Percentiles rank a stretch among this genome's conserved stretches.
These are phyloP conservation scores for Apiospora arundinis DNA, from an alignment of 2,329 filamentous ascomycete genomes.

Conservation along the genomic window DNA sequence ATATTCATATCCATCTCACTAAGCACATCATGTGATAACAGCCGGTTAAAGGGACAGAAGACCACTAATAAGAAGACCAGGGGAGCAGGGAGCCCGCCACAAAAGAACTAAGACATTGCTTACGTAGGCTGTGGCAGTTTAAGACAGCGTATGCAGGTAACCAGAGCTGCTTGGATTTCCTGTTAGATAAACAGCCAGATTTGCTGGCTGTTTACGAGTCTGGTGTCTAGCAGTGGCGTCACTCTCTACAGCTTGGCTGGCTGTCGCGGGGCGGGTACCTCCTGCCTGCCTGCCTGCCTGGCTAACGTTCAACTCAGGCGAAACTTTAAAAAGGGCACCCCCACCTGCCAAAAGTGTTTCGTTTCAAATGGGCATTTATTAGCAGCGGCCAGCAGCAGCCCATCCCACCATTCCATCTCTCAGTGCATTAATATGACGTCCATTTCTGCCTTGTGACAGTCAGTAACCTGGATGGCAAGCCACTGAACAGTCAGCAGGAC, in stretches of 20 bases:
- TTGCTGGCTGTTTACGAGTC: background rate
- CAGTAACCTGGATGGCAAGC: background rate
- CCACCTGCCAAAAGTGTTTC: constrained; percentile 11
- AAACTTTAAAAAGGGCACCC: constrained; percentile 6
- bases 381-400: background rate
- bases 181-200: background rate
- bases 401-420: background rate
- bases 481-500: background rate
- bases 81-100: too few species aligned
- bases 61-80: too few species aligned
- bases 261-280: background rate
- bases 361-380: background rate
- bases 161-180: background rate
- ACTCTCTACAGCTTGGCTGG: background rate
- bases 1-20: too few species aligned
- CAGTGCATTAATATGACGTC: background rate
- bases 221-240: background rate
- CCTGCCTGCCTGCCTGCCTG: too few species aligned
- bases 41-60: too few species aligned
- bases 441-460: constrained; percentile 7
- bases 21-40: too few species aligned
- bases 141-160: too few species aligned
- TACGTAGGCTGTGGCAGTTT: too few species aligned
- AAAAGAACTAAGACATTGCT: too few species aligned
- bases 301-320: background rate